These are phyloP conservation scores for Melastoma candidum DNA, from an alignment of 441 rosid species.

Conservation along the genomic window DNA sequence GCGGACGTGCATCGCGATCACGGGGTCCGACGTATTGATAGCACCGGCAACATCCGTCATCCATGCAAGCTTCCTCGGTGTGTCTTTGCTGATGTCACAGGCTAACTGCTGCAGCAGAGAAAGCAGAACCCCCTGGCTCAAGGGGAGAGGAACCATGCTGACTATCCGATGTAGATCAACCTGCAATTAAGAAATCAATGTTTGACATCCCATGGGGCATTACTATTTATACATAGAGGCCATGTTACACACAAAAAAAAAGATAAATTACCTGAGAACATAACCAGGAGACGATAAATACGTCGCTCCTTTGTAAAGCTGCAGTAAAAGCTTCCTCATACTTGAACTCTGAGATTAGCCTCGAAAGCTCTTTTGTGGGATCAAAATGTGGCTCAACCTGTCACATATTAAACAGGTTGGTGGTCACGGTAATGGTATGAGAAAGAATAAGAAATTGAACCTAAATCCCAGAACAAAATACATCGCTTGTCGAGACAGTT, in stretches of 20 bases:
- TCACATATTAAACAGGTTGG: conserved; percentile 5
- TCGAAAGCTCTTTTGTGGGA: conserved; percentile 43
- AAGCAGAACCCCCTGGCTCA: conserved; percentile 65
- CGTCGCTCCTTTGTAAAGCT: conserved; percentile 52
- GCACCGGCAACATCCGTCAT: conserved; percentile 47
- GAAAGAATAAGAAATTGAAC: no score
- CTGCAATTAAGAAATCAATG: conserved; percentile 16
- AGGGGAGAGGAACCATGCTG: conserved; percentile 31
- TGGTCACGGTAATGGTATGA: no score
- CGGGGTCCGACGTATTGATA: conserved; percentile 44
- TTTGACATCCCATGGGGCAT: neutral
- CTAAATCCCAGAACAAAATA: no score
- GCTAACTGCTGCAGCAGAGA: conserved; percentile 60
- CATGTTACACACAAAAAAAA: neutral
- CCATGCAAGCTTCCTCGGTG: conserved; percentile 40
- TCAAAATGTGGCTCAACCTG: conserved; percentile 45
- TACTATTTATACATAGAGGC: neutral
- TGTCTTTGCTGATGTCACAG: conserved; percentile 43
- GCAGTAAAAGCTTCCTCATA: conserved; percentile 53
- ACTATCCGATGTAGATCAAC: conserved; percentile 43
- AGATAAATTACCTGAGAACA: conserved; percentile 41
- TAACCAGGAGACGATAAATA: conserved; percentile 52
- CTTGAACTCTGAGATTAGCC: conserved; percentile 40
- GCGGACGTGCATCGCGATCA: conserved; percentile 32
- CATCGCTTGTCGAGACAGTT: no score